Evolutionary conservation across 2,329 filamentous ascomycete species (phyloP), one percentile per base, ranked within the genome.

Genomic region (Phialocephala subalpina): DNA sequence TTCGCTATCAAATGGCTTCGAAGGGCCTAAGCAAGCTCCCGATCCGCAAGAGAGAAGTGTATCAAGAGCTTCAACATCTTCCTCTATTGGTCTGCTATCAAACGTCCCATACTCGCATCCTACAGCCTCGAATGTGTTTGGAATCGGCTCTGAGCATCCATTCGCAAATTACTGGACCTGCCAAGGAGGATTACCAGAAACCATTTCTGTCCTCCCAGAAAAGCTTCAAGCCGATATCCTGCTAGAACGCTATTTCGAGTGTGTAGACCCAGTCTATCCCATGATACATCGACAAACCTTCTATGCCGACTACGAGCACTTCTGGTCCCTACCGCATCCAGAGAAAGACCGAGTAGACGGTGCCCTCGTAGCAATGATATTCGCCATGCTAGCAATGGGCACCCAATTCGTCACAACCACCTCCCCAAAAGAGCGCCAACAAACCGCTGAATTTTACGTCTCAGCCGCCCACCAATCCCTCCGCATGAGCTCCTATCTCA

Each of bases 111-210:
- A 91, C 74, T 91, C 91, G 0, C 83, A 87, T 49, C 87, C 90
- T 11, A 88, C 88, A 7, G 89, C 90, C 1, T 92, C 90, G 63
- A 93, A 92, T 70, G 90, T 94, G 63, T 94, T 94, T 75, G 92
- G 92, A n/a, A 88, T 93, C 69, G 91, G 90, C 16, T 89, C 90
- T 0, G 90, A 93, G 74, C 91, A 93, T 74, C 91, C 91, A 0
- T 94, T 94, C 75, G 89, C 90, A 73, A 94, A 94, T 75, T 94
- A 94, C 78, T 95, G 92, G 92, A 94, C 91, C 2, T 92, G 90
- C 73, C 86, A 90, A 67, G 92, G 92, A 57, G 92, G 91, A 0
- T 80, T 95, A 20, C 83, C 87, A 9, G 92, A 95, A 78, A 91
- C 94, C 7, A 88, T 94, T 52, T 88, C 86, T 1, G 90, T 94